These are phyloP conservation scores for Helotiales sp. DNA, from an alignment of 2,329 filamentous ascomycete species.

Conservation along the genomic window DNA sequence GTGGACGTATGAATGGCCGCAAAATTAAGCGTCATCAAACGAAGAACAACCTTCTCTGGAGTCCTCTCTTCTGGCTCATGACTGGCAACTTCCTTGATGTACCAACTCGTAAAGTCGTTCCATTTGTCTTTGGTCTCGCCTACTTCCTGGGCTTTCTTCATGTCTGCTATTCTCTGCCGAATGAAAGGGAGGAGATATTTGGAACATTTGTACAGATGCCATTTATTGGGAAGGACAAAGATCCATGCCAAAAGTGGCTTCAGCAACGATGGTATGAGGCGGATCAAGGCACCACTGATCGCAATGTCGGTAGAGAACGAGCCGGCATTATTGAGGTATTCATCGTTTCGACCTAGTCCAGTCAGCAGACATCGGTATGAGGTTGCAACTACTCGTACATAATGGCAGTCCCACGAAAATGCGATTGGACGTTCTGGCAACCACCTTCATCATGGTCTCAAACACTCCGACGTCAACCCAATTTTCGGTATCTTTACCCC, in stretches of 20 bases:
- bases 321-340: constrained; percentile 35
- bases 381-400: constrained; percentile 27
- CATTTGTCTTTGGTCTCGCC: constrained; percentile 16
- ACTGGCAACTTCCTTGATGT: constrained; percentile 20
- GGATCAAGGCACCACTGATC: constrained; percentile 30
- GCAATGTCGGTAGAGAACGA: constrained; percentile 35
- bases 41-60: constrained; percentile 29
- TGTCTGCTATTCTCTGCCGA: constrained; percentile 16
- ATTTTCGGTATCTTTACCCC: constrained; percentile 35
- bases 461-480: constrained; percentile 35
- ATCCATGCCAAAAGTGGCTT: constrained; percentile 31
- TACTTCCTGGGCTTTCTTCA: not conserved
- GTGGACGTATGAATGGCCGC: constrained; percentile 35
- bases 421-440: constrained; percentile 43
- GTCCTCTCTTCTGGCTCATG: constrained; percentile 23
- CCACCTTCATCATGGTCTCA: constrained; percentile 38
- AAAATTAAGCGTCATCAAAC: constrained; percentile 35
- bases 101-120: constrained; percentile 32
- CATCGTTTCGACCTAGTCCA: constrained; percentile 29
- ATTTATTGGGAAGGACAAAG: constrained; percentile 31
- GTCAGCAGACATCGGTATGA: not conserved
- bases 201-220: constrained; percentile 27
- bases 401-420: constrained; percentile 45
- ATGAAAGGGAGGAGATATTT: constrained; percentile 32
- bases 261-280: constrained; percentile 26